These are phyloP conservation scores for Lepiota brunneoincarnata DNA, from an alignment of 768 basidiomycete genomes.

Conservation along the genomic window DNA sequence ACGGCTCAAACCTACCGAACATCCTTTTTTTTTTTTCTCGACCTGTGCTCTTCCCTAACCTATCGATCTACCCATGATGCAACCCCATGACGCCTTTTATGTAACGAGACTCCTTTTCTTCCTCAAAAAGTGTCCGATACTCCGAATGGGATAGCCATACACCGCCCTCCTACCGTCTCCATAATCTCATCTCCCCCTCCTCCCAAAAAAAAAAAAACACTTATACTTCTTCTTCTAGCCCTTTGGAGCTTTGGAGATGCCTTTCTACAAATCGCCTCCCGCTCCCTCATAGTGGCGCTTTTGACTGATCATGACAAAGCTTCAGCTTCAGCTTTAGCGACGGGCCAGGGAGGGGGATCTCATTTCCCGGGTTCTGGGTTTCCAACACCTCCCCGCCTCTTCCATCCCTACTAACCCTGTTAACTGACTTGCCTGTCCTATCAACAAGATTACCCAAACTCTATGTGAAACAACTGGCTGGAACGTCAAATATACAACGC, in stretches of 20 bases:
- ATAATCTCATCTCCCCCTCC: not conserved
- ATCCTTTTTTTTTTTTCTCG: not conserved
- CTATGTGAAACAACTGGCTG: not conserved
- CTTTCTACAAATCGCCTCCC: not conserved
- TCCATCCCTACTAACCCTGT: not conserved
- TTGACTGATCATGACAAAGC: constrained; percentile 2
- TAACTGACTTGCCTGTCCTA: not conserved
- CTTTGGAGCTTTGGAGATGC: not conserved
- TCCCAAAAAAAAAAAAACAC: not conserved
- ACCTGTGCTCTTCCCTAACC: not conserved
- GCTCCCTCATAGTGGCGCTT: not conserved
- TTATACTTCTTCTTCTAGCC: not conserved
- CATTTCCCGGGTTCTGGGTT: not conserved
- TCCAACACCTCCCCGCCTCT: not conserved
- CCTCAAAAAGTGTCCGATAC: not conserved
- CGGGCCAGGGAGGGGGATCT: constrained; percentile 6
- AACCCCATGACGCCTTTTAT: not conserved
- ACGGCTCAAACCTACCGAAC: not conserved
- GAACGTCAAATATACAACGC: not conserved
- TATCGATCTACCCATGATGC: not conserved
- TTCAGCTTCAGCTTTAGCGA: not conserved
- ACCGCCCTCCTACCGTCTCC: not conserved
- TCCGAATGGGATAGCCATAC: not conserved
- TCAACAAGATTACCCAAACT: not conserved
- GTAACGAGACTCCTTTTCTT: not conserved